Base-by-base conservation (phyloP, 108 stramenopile species). In the Seminavis robusta region DNA sequence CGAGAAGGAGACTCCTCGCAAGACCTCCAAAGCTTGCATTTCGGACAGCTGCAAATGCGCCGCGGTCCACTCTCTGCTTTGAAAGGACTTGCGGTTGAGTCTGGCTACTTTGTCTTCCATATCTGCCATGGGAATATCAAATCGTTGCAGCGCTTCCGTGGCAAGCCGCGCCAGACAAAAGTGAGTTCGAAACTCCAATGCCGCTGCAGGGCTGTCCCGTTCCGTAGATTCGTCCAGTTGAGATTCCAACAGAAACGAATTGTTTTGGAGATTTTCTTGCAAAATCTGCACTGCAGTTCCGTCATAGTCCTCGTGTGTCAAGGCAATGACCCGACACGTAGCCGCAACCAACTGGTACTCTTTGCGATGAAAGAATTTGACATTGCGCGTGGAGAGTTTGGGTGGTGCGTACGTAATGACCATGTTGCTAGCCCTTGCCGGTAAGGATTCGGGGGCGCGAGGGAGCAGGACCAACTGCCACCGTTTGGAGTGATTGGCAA, bases 271-370 rank as follows among this genome's bases (percentile, higher is more conserved):
- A 26, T 73, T 68, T 17, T 77, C 59, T 33, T 34, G 19, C 17
- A 92, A 63, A 21, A 69, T 38, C n/a, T 58, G 26, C 2, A 80
- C 73, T 20, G 87, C 85, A 0, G 59, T 55, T 1, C 85, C 80
- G 11, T 74, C 67, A 26, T 73, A 80, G 55, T 92, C 91, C 15
- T 67, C 51, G 5, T 52, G 47, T 5, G 59, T 83, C 44, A 92
- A 56, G 26, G 76, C 76, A 7, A 92, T 63, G 20, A 92, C 51
- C 4, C 91, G 83, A 54, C 91, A 92, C 9, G 83, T 81, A 4
- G 81, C 62, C 10, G 70, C 61, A 54, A 89, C 58, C 31, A 88
- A 37, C 4, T 69, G 55, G n/a, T n/a, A n/a, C n/a, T n/a, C n/a
- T n/a, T n/a, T n/a, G n/a, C n/a, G n/a, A n/a, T n/a, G n/a, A n/a